Evolutionary conservation across 139 green algal species (phyloP), one percentile per base, ranked within the genome.

Genomic region (Tetradesmus lagerheimii): DNA sequence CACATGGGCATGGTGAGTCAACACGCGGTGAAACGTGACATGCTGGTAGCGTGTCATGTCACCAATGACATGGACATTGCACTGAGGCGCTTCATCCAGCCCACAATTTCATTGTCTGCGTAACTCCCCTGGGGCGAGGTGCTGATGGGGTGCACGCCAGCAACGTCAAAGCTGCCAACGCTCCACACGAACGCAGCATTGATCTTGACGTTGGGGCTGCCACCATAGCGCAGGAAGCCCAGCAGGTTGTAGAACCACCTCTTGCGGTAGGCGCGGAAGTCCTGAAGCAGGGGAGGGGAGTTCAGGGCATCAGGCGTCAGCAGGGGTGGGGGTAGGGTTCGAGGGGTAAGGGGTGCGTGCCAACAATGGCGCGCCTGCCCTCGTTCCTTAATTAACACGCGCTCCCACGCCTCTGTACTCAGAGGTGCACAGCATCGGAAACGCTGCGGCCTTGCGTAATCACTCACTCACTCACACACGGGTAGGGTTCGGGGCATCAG

Each of bases 141-240:
- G 25, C 76, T 87, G 64, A 91, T 91, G 20, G 88, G 88, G 53
- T 88, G 80, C 57, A 91, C 80, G 0, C 16, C 88, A 8, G 88
- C 88, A 6, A 91, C 80, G 20, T 91, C 88, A 38, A 74, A 91
- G 2, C 34, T 67, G 31, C 88, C 88, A 2, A 91, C 88, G 25
- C 80, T 88, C 88, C 88, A 91, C 29, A 91, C 43, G 35, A 91
- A 91, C 0, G 88, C 88, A 1, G 64, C 88, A 41, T 84, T 67
- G 39, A 91, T 79, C 15, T 67, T 80, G 14, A 86, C 57, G 16
- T 80, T 57, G 5, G 35, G 57, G 38, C 35, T 38, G 29, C 87
- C 87, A 4, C 87, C 87, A 2, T 41, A 39, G 25, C 57, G n/a
- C 53, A 91, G 57, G 57, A 91, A 91, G 1, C 16, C 87, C 0